Base-by-base conservation (phyloP, 2,329 filamentous ascomycete species). In the Neonectria magnoliae region DNA sequence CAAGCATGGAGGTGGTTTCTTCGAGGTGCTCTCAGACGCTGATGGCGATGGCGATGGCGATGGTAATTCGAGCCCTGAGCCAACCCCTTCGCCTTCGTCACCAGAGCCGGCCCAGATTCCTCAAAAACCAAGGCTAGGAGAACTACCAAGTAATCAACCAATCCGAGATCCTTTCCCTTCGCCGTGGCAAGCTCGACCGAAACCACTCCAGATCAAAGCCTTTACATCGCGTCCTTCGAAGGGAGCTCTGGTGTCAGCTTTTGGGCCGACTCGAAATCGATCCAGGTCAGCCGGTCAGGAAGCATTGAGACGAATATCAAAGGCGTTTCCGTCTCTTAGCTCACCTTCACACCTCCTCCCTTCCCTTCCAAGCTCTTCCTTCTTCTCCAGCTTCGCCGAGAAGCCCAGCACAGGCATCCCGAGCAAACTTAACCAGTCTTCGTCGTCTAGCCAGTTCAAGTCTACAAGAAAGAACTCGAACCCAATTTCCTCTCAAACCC, bases 231-330 rank as follows among this genome's bases (percentile, higher is more conserved):
- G 69, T 25, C 71, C 75, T 31, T 73, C 76, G 18, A 75, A 75
- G 20, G 71, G 76, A 11, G 66, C 77, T 10, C 75, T 88, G 31
- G 79, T 82, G 11, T 76, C 79, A 4, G 83, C 85, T 2, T 83
- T 88, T 59, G 78, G 79, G n/a, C 79, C 81, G 18, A 78, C 76
- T 9, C 80, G 85, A 55, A 81, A 82, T 48, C 78, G 88, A 20
- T 85, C 88, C 18, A 81, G 83, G 16, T 90, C 88, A 2, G 82
- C 82, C 3, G 84, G 88, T 14, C 81, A 86, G 36, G 87, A 89
- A 59, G 84, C 87, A 5, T 73, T 90, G 27, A 88, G 83, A 73
- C 85, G 81, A 67, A 75, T 90, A 47, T 85, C 85, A 47, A 87
- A 85, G 65, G 86, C 83, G 0, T 74, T 90, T 9, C 86, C 87